Evolutionary conservation across 148 eudicot species (phyloP).

Genomic region (Rhododendron mucronatum): DNA sequence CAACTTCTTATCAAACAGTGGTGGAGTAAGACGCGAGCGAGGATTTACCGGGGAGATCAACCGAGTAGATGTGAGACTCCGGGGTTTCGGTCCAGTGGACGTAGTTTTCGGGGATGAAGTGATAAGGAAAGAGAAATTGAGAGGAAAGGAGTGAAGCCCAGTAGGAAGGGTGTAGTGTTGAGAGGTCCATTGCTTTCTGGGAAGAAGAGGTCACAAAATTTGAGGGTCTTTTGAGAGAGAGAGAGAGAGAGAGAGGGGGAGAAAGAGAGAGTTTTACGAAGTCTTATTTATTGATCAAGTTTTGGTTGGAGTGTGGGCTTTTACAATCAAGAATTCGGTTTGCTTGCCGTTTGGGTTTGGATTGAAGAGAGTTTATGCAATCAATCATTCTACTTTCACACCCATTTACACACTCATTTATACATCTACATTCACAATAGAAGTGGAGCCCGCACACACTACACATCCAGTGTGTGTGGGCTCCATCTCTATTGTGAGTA

Average conservation of each 20-base stretch:
- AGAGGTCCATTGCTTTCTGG: slow-evolving; percentile 39
- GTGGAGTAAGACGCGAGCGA: background rate
- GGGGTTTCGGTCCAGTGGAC: slow-evolving; percentile 74
- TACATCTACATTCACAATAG: no score
- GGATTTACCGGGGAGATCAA: slow-evolving; percentile 54
- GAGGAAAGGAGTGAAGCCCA: slow-evolving; percentile 32
- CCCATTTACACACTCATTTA: no score
- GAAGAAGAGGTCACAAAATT: background rate
- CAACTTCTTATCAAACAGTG: background rate
- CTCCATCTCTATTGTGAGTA: no score
- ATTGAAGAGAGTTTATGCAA: no score
- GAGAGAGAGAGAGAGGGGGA: background rate
- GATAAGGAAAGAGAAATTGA: slow-evolving; percentile 34
- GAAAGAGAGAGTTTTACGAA: background rate
- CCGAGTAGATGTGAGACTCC: slow-evolving; percentile 70
- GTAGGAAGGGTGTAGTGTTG: slow-evolving; percentile 35
- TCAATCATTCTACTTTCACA: no score
- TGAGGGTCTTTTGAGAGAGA: background rate
- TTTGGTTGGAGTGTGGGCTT: background rate
- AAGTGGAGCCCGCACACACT: no score
- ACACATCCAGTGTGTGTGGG: no score
- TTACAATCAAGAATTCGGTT: no score
- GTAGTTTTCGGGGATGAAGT: slow-evolving; percentile 49
- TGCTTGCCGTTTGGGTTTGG: no score
- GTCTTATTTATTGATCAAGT: slow-evolving; percentile 8